Percentiles rank a stretch among this genome's conserved stretches.
Evolutionary conservation across 1,284 basidiomycete species (phyloP).

Genomic region (Trichosporon sp.): DNA sequence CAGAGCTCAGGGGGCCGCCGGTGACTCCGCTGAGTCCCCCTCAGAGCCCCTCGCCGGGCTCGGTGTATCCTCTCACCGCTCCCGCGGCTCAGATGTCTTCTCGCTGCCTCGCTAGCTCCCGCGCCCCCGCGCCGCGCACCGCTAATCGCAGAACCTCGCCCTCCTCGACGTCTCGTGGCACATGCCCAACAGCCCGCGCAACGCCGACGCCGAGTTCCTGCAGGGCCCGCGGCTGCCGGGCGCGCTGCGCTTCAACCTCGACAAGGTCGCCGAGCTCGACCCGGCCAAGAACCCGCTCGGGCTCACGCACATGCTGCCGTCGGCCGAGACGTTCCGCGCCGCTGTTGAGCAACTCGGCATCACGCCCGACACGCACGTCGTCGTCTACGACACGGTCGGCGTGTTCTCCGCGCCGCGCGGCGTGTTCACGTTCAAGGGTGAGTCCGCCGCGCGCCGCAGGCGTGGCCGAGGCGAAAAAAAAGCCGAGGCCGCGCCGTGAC

Average conservation of each 20-base stretch:
- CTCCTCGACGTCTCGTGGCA: slow-evolving; percentile 49
- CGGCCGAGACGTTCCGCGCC: slow-evolving; percentile 64
- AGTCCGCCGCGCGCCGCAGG: too few relatives aligned
- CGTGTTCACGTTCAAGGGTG: slow-evolving; percentile 78
- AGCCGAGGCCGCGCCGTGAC: too few relatives aligned
- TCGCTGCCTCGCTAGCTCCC: background rate
- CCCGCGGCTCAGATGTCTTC: background rate
- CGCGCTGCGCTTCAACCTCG: slow-evolving; percentile 76
- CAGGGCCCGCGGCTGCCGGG: slow-evolving; percentile 60
- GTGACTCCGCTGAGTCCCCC: too few relatives aligned
- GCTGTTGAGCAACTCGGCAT: slow-evolving; percentile 76
- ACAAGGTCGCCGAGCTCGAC: slow-evolving; percentile 54
- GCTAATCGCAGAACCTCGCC: slow-evolving; percentile 16
- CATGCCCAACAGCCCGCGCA: slow-evolving; percentile 48
- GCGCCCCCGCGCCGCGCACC: background rate
- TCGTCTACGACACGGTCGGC: slow-evolving; percentile 83
- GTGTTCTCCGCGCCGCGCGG: slow-evolving; percentile 86
- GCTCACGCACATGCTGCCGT: slow-evolving; percentile 92
- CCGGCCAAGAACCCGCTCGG: slow-evolving; percentile 61
- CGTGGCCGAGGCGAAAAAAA: too few relatives aligned
- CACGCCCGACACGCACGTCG: slow-evolving; percentile 67
- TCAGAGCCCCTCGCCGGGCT: too few relatives aligned
- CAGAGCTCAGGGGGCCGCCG: too few relatives aligned
- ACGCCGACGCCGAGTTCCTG: slow-evolving; percentile 41
- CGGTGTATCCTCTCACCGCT: background rate